Evolutionary conservation across 1,284 basidiomycete genomes (phyloP), one percentile per base, ranked within the genome.

Genomic region (Ustilago curta): DNA sequence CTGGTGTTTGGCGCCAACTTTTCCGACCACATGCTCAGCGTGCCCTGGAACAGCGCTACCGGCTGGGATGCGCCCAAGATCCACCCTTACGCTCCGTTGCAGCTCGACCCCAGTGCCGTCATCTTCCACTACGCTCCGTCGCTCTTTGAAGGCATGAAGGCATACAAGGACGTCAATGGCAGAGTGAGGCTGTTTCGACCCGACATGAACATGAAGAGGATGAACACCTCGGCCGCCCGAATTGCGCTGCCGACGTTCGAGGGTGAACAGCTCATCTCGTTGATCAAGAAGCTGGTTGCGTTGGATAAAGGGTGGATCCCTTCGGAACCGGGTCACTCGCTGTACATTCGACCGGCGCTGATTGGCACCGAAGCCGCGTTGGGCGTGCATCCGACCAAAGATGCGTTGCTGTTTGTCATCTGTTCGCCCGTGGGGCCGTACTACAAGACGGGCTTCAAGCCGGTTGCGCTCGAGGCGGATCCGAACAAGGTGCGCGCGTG

Each of bases 121-220:
- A 94, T 97, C 35, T 88, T 99, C 73, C 96, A 99, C 86, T 99
- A 99, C 86, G 95, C 95, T 0, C 87, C 90, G 1, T 92, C 89
- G 68, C 87, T 93, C 4, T 99, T 99, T 81, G 96, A 99, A 85
- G 96, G 96, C 25, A 90, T 97, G 89, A 99, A 99, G 73, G 96
- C 95, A 0, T 99, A 98, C 87, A 89, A 91, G 61, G 91, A 92
- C 76, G 87, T 90, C 54, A 87, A 91, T 50, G 95, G 93, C 23
- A 90, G 89, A 54, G 89, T 97, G 14, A 91, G 93, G 14, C 87
- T 99, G 69, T 99, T 99, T 89, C 88, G 97, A 55, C 97, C 97
- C 1, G 94, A 99, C 85, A 96, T 95, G 82, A 99, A 99, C 88
- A 98, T 99, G 95, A 88, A 88, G 31, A 89, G 93, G 23, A 88